Evolutionary conservation across 1,139 yeast genomes (phyloP), one percentile per base, ranked within the genome.

Genomic region (Torulaspora globosa): DNA sequence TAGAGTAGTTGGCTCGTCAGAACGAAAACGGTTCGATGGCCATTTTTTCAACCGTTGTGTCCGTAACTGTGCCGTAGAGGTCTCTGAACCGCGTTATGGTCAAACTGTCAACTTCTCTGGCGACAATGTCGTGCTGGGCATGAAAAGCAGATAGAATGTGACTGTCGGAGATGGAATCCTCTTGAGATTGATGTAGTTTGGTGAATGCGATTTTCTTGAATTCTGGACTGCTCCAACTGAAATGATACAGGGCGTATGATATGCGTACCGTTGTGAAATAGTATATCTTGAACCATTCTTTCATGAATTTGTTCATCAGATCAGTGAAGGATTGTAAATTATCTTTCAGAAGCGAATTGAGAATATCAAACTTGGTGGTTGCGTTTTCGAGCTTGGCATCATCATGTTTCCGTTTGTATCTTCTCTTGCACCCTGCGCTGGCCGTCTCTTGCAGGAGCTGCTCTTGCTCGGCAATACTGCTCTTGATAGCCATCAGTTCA

Each of bases 201-300:
- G 24, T 26, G 21, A 23, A 26, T n/a, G 39, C 44, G 5, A 53
- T 40, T 32, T 44, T 50, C 14, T 52, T 50, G 23, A 52, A 47
- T 40, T 56, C 59, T 7, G 55, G 50, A 27, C 56, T 51, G 27
- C 41, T 48, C 35, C 50, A 47, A 31, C 50, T 47, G 44, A 51
- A 55, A 21, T 49, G 49, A 36, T 54, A 47, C 38, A 58, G 38
- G 12, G 51, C 55, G 36, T 53, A 54, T 11, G 54, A 47, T 16
- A 58, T 47, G 16, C 60, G 49, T 21, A 52, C 47, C 5, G 50
- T 47, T 24, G 56, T 52, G 44, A 46, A 54, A 27, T 52, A 54
- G 48, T 51, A 57, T 32, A 46, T 41, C 15, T 45, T 43, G 23
- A 53, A 54, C 62, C 62, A 58, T 24, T 47, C 43, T 12, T 40